A percentile compares a stretch with the other conserved stretches of the same genome.
Conservation (phyloP, 352 stramenopile species). For the Phytophthora ramorum region DNA sequence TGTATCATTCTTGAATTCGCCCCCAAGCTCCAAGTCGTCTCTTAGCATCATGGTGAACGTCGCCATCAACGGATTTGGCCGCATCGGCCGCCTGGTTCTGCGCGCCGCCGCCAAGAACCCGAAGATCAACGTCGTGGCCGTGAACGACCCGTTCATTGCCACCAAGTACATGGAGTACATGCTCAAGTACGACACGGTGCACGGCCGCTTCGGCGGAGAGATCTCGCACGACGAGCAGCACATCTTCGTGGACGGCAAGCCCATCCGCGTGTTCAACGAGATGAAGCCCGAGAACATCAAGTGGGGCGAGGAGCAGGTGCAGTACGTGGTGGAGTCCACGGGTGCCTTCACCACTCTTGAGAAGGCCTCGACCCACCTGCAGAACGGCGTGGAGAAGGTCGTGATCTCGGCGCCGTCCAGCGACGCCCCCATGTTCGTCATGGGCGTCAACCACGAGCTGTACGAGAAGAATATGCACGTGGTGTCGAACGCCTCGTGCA, state of each 20-base stretch:
- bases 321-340: conserved; percentile 95
- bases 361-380: conserved; percentile 92
- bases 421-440: conserved; percentile 97
- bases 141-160: conserved; percentile 95
- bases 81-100: conserved; percentile 51
- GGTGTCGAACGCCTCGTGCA: conserved; percentile 99
- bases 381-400: conserved; percentile 95
- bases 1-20: conserved; percentile 54
- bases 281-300: conserved; percentile 94
- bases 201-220: conserved; percentile 87
- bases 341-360: conserved; percentile 88
- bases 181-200: conserved; percentile 91
- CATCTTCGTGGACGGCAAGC: conserved; percentile 93
- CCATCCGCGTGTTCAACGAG: conserved; percentile 93
- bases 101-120: conserved; percentile 89
- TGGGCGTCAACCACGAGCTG: conserved; percentile 97
- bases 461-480: conserved; percentile 95
- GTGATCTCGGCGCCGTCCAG: conserved; percentile 98
- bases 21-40: conserved; percentile 43
- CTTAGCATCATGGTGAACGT: conserved; percentile 79
- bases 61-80: conserved; percentile 98
- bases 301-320: conserved; percentile 91
- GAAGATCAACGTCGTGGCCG: conserved; percentile 76
- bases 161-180: conserved; percentile 96
- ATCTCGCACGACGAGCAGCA: conserved; percentile 88